Percentiles rank a stretch among this genome's conserved stretches.
Evolutionary conservation across 1,284 basidiomycete genomes (phyloP).

Genomic region (Ganoderma leucocontextum): DNA sequence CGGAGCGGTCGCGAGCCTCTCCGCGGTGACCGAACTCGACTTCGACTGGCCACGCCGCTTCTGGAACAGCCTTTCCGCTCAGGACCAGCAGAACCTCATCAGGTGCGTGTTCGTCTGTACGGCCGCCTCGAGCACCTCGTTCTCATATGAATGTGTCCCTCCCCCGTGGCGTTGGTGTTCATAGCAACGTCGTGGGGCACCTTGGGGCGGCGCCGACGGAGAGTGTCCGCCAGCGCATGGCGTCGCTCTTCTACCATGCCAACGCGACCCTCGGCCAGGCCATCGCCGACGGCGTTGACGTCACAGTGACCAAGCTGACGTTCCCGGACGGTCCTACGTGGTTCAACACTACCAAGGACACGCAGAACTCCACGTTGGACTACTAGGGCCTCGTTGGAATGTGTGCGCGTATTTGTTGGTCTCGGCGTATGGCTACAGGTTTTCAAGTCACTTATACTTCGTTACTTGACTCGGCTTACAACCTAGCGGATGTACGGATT

Average conservation of each 20-base stretch:
- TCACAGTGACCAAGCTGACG: slow-evolving; percentile 32
- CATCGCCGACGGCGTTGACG: slow-evolving; percentile 46
- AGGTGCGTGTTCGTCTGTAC: slow-evolving; percentile 28
- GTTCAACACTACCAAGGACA: slow-evolving; percentile 38
- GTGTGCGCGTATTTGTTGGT: background rate
- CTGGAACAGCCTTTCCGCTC: slow-evolving; percentile 48
- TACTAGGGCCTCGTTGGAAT: slow-evolving; percentile 15
- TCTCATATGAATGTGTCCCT: background rate
- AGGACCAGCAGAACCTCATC: slow-evolving; percentile 48
- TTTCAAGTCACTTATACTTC: background rate
- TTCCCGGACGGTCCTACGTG: slow-evolving; percentile 39
- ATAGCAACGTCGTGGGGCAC: slow-evolving; percentile 49
- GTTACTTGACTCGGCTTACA: background rate
- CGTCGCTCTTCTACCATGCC: slow-evolving; percentile 46
- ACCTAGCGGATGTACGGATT: background rate
- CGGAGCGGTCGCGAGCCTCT: slow-evolving; percentile 43
- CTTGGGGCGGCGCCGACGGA: slow-evolving; percentile 43
- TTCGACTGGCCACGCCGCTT: slow-evolving; percentile 54
- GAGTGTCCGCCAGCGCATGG: slow-evolving; percentile 43
- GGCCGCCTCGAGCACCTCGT: background rate
- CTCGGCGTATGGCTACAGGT: background rate
- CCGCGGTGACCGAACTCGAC: slow-evolving; percentile 48
- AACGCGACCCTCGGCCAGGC: slow-evolving; percentile 45
- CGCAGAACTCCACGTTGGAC: slow-evolving; percentile 32
- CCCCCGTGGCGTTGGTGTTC: background rate